A percentile compares a stretch with the other conserved stretches of the same genome.
Conservation (phyloP, 2,329 filamentous ascomycete species). For the Calonectria honghensis region DNA sequence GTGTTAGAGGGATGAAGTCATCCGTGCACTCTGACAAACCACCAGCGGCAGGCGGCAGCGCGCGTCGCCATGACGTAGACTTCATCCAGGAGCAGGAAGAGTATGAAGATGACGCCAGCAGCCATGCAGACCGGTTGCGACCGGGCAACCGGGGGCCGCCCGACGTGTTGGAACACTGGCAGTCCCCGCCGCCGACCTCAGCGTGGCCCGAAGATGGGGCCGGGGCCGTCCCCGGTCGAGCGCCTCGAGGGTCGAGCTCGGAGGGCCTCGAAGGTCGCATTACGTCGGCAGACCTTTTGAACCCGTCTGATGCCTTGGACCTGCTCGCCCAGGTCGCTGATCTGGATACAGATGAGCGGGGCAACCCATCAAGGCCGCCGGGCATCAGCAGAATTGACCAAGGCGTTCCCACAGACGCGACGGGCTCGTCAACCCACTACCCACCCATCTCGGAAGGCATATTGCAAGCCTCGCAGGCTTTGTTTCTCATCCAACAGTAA, state of each 20-base stretch:
- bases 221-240: slow-evolving; percentile 44
- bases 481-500: slow-evolving; percentile 55
- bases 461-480: slow-evolving; percentile 53
- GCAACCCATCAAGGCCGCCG: neutral
- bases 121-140: neutral
- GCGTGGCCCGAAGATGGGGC: slow-evolving; percentile 29
- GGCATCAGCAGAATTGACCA: neutral
- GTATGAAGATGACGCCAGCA: neutral
- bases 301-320: slow-evolving; percentile 65
- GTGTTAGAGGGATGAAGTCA: slow-evolving; percentile 54
- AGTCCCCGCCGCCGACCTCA: slow-evolving; percentile 17
- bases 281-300: slow-evolving; percentile 63
- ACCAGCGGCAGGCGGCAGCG: neutral
- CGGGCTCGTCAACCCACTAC: slow-evolving; percentile 50
- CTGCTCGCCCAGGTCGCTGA: slow-evolving; percentile 64
- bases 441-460: slow-evolving; percentile 59
- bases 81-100: neutral
- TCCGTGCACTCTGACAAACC: slow-evolving; percentile 5
- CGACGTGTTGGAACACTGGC: slow-evolving; percentile 19
- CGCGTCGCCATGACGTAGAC: slow-evolving; percentile 5
- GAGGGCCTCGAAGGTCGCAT: slow-evolving; percentile 62
- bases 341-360: slow-evolving; percentile 55
- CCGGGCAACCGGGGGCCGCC: slow-evolving; percentile 1
- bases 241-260: slow-evolving; percentile 26
- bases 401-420: slow-evolving; percentile 13